Base-by-base conservation (phyloP, 2,329 filamentous ascomycete species). In the Biscogniauxia sp. region DNA sequence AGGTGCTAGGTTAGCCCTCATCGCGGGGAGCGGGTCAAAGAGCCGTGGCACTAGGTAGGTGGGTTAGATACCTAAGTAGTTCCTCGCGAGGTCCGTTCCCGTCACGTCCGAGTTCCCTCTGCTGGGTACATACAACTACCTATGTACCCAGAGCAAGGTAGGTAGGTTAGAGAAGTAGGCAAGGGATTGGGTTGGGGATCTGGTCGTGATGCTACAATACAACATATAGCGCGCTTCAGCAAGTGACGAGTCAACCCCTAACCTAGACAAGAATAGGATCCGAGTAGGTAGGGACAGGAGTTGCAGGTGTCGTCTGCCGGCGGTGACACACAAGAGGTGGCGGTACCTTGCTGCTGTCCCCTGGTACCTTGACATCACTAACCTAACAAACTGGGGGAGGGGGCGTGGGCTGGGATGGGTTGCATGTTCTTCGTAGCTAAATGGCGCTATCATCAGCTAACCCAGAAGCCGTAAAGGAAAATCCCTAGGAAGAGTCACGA, bases 291-390 rank as follows among this genome's bases (percentile, higher is more conserved):
- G 53, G 45, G 23, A 55, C 6, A 28, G 20, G 49, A 32, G 28
- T 32, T 32, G 28, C 28, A 32, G 28, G 7, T 15, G 50, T 37
- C 49, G 52, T 23, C 45, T 58, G n/a, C 20, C 20, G 26, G 51
- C 50, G 49, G 25, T 37, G 50, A 54, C 54, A 50, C 56, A 51
- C 50, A 50, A 62, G 49, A 17, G 53, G 15, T 57, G 11, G 55
- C 54, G 32, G 52, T 37, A 63, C 64, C 64, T 64, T 64, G 64
- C 61, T 61, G 60, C 50, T 63, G 32, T 57, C 54, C 61, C 64
- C 52, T 54, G 64, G 56, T 61, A 62, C 59, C 62, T 62, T 66
- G 37, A 45, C 37, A 45, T 45, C 37, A 45, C 37, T 45, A 55
- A 17, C 32, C 11, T 45, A 55, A 17, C 49, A 20, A 25, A 26